phyloP scores from a whole-genome alignment of 768 basidiomycete species.

The Amanita rimosa region DNA sequence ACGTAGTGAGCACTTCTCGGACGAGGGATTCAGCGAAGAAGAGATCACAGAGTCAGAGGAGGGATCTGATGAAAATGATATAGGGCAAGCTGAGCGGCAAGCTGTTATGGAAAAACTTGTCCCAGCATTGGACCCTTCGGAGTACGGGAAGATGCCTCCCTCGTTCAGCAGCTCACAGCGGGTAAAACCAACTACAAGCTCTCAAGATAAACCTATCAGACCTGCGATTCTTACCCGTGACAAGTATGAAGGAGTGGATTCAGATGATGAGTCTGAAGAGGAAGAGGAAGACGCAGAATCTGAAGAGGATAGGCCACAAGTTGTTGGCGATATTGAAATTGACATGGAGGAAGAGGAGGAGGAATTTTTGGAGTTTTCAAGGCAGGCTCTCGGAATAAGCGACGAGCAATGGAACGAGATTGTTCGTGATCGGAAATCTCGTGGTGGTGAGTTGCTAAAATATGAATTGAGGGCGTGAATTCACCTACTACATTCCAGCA shows the following conservation, averaged over 20 bases:
- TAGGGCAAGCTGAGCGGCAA: slow-evolving; percentile 31
- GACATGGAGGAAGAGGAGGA: slow-evolving; percentile 92
- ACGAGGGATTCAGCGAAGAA: slow-evolving; percentile 48
- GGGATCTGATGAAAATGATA: slow-evolving; percentile 26
- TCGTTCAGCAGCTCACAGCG: slow-evolving; percentile 63
- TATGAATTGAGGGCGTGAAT: neutral
- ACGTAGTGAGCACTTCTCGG: slow-evolving; percentile 55
- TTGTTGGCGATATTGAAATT: slow-evolving; percentile 76
- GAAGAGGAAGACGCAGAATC: slow-evolving; percentile 43
- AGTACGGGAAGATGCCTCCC: slow-evolving; percentile 84
- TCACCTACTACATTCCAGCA: slow-evolving; percentile 23
- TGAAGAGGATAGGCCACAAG: slow-evolving; percentile 75
- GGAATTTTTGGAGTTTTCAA: slow-evolving; percentile 91
- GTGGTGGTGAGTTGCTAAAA: slow-evolving; percentile 58
- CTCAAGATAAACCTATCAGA: slow-evolving; percentile 39
- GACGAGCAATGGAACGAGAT: slow-evolving; percentile 90
- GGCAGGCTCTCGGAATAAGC: slow-evolving; percentile 80
- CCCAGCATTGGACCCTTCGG: slow-evolving; percentile 62
- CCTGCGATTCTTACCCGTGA: slow-evolving; percentile 74
- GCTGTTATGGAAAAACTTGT: slow-evolving; percentile 75
- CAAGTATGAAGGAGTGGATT: slow-evolving; percentile 86
- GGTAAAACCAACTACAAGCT: slow-evolving; percentile 31
- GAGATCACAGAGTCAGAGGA: slow-evolving; percentile 34
- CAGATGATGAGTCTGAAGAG: slow-evolving; percentile 77
- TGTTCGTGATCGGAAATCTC: slow-evolving; percentile 57